These are phyloP conservation scores for Daldinia grandis DNA, from an alignment of 495 filamentous ascomycete species.

Conservation along the genomic window DNA sequence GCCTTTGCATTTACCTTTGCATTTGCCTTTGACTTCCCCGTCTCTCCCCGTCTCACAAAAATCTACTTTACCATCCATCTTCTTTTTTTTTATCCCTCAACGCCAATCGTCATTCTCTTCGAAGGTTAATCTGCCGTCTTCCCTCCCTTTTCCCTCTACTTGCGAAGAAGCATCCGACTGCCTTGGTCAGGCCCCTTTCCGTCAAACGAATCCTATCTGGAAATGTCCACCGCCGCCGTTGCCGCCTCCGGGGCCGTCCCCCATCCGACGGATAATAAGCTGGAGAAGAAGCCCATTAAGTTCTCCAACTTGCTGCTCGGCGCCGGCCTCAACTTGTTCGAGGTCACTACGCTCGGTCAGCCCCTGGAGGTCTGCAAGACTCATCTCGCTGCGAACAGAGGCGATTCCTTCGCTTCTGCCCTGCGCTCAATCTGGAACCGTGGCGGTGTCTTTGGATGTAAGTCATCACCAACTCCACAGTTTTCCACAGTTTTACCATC, in stretches of 20 bases:
- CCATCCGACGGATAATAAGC: slow-evolving; percentile 58
- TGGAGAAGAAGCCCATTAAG: slow-evolving; percentile 99
- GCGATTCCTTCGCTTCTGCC: slow-evolving; percentile 83
- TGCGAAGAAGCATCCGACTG: slow-evolving; percentile 84
- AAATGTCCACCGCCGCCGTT: slow-evolving; percentile 65
- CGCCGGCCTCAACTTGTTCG: slow-evolving; percentile 97
- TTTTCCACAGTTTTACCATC: neutral
- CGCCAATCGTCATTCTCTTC: slow-evolving; percentile 8
- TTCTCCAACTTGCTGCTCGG: slow-evolving; percentile 98
- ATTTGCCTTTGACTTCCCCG: slow-evolving; percentile 16
- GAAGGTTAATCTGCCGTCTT: slow-evolving; percentile 19
- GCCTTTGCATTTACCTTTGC: no score
- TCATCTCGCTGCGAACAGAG: slow-evolving; percentile 96
- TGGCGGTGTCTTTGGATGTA: slow-evolving; percentile 95
- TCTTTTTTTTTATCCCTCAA: slow-evolving; percentile 26
- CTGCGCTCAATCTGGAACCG: slow-evolving; percentile 89
- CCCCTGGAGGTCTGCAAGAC: slow-evolving; percentile 99
- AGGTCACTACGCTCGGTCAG: slow-evolving; percentile 84
- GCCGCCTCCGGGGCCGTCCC: slow-evolving; percentile 64
- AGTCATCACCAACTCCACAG: slow-evolving; percentile 54
- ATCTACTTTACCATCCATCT: neutral
- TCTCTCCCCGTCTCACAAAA: slow-evolving; percentile 26
- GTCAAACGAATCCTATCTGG: slow-evolving; percentile 55
- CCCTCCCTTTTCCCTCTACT: slow-evolving; percentile 42
- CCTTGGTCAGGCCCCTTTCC: slow-evolving; percentile 92